phyloP scores from a whole-genome alignment of 306 rosid genomes.

The Prinsepia uniflora region DNA sequence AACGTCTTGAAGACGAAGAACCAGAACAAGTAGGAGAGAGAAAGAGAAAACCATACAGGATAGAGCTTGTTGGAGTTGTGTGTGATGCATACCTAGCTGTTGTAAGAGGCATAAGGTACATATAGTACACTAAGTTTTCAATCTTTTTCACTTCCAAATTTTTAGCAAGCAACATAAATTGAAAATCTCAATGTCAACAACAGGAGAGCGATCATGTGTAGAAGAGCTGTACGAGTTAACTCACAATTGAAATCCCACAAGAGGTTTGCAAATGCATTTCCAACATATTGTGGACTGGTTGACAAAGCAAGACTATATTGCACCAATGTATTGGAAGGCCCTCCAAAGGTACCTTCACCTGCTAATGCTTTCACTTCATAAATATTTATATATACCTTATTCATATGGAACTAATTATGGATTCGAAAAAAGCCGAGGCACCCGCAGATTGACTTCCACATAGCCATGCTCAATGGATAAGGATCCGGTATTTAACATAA shows the following conservation, averaged over 20 bases:
- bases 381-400: background rate
- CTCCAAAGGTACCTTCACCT: slow-evolving; percentile 60
- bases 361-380: background rate
- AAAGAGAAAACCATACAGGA: slow-evolving; percentile 87
- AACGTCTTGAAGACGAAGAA: slow-evolving; percentile 60
- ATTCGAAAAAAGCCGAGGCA: background rate
- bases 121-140: background rate
- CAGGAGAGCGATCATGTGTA: slow-evolving; percentile 87
- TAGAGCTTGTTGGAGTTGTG: slow-evolving; percentile 93
- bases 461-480: background rate
- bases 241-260: slow-evolving; percentile 83
- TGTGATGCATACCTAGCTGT: slow-evolving; percentile 96
- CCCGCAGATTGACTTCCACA: background rate
- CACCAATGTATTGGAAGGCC: slow-evolving; percentile 89
- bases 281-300: slow-evolving; percentile 66
- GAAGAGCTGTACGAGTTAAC: slow-evolving; percentile 87
- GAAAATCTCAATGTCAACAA: slow-evolving; percentile 21
- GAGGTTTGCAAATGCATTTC: slow-evolving; percentile 84
- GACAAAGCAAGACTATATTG: slow-evolving; percentile 78
- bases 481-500: background rate
- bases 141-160: background rate
- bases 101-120: slow-evolving; percentile 79
- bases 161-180: background rate
- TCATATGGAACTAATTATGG: background rate
- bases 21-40: slow-evolving; percentile 64